Percentiles rank a stretch among this genome's conserved stretches.
phyloP scores from a whole-genome alignment of 2,329 filamentous ascomycete species.

The Penicillium sp. region DNA sequence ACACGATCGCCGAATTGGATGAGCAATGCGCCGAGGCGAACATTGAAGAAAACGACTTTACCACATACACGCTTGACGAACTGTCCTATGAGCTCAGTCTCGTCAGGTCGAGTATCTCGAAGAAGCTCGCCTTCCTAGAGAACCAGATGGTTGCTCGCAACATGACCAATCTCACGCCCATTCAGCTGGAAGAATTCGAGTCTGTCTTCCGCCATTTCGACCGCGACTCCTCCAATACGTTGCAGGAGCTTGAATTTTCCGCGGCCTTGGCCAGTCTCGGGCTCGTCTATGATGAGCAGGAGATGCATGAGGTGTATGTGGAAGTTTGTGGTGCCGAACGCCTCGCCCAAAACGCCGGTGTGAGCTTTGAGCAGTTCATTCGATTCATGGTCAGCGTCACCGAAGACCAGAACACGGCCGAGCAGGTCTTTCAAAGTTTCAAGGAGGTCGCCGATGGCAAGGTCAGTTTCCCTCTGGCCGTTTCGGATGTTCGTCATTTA shows the following conservation, averaged over 20 bases:
- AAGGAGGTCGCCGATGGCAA: conserved; percentile 96
- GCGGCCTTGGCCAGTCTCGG: conserved; percentile 92
- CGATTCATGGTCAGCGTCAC: conserved; percentile 99
- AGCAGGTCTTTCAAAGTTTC: conserved; percentile 98
- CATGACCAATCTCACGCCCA: conserved; percentile 98
- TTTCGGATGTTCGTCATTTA: neutral
- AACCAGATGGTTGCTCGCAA: conserved; percentile 97
- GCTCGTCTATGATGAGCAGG: conserved; percentile 90
- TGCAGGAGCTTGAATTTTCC: conserved; percentile 92
- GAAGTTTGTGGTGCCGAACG: conserved; percentile 63
- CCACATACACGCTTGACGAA: conserved; percentile 98
- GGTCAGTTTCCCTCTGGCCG: conserved; percentile 35
- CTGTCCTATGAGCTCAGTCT: conserved; percentile 87
- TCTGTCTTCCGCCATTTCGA: conserved; percentile 98
- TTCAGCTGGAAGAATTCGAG: conserved; percentile 97
- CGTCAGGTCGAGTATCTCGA: conserved; percentile 85
- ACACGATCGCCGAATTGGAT: conserved; percentile 79
- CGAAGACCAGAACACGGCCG: conserved; percentile 96
- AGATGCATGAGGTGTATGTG: conserved; percentile 94
- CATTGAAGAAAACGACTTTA: conserved; percentile 98
- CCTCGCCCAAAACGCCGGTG: conserved; percentile 59
- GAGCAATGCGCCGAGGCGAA: conserved; percentile 91
- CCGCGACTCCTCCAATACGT: conserved; percentile 79
- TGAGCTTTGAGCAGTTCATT: conserved; percentile 98
- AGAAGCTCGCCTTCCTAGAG: conserved; percentile 93